These are phyloP conservation scores for Mycena capillaripes DNA, from an alignment of 768 basidiomycete genomes.

Conservation along the genomic window DNA sequence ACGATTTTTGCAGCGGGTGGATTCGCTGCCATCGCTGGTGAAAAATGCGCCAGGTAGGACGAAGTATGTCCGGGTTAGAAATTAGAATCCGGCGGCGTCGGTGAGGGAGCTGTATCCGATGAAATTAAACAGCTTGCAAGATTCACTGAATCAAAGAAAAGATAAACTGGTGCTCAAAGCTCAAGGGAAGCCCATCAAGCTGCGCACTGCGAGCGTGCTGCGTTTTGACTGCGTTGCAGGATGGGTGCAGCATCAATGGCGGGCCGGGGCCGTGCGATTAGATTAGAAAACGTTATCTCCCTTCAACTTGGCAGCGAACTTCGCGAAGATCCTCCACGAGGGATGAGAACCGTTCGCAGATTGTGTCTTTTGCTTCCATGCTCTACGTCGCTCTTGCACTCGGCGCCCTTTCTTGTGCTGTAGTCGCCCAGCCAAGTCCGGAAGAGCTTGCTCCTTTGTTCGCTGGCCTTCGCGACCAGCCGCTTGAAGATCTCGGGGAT, in stretches of 20 bases:
- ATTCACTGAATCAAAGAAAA: too few relatives aligned
- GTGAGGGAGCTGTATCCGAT: too few relatives aligned
- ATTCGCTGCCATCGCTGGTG: neutral
- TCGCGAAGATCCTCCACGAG: neutral
- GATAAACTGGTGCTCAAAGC: too few relatives aligned
- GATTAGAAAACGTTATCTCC: too few relatives aligned
- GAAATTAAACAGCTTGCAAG: too few relatives aligned
- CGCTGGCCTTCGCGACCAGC: conserved; percentile 30
- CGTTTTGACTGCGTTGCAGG: too few relatives aligned
- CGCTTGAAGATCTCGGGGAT: neutral
- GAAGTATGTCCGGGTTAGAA: too few relatives aligned
- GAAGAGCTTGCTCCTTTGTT: conserved; percentile 43
- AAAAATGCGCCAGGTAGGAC: neutral
- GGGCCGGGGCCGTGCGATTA: too few relatives aligned
- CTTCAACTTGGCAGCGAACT: neutral
- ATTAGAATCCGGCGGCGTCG: too few relatives aligned
- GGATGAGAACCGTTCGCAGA: neutral
- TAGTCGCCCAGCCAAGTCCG: conserved; percentile 37
- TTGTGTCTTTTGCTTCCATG: neutral
- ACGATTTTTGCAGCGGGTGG: neutral
- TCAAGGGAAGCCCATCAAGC: too few relatives aligned
- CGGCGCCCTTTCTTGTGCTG: neutral
- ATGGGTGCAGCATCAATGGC: too few relatives aligned
- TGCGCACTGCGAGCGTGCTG: too few relatives aligned
- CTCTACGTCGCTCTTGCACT: conserved; percentile 4